These are phyloP conservation scores for Amauroascus niger DNA, from an alignment of 2,329 filamentous ascomycete genomes.

Conservation along the genomic window DNA sequence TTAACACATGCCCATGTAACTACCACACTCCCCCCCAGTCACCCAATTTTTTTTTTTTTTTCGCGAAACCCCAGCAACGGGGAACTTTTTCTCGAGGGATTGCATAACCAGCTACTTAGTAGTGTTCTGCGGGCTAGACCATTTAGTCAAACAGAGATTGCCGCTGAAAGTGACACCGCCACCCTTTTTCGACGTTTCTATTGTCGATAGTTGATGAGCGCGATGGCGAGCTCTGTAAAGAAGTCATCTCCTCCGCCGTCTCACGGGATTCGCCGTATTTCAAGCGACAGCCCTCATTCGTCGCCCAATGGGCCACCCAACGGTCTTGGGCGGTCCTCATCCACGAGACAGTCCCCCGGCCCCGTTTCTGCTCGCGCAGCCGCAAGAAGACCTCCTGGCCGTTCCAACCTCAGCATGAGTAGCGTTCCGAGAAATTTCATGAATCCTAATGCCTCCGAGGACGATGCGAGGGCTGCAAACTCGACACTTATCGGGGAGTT, in stretches of 20 bases:
- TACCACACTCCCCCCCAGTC: not conserved
- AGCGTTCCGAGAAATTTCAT: slow-evolving; percentile 38
- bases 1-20: not conserved
- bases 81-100: not conserved
- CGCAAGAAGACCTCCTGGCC: slow-evolving; percentile 46
- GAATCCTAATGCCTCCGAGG: slow-evolving; percentile 43
- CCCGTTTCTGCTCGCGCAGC: slow-evolving; percentile 65
- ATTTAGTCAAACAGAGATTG: not conserved
- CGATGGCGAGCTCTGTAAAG: slow-evolving; percentile 13
- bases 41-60: too few relatives aligned
- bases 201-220: slow-evolving; percentile 1
- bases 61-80: slow-evolving; percentile 9
- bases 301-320: slow-evolving; percentile 43
- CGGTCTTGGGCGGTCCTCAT: slow-evolving; percentile 52
- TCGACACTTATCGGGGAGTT: slow-evolving; percentile 72
- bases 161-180: not conserved
- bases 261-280: slow-evolving; percentile 14
- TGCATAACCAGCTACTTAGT: not conserved
- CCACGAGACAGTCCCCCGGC: slow-evolving; percentile 45
- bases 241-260: slow-evolving; percentile 10
- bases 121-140: not conserved
- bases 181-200: not conserved
- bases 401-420: slow-evolving; percentile 37
- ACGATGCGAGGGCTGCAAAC: slow-evolving; percentile 70
- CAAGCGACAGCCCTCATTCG: slow-evolving; percentile 10